Percentiles rank a stretch among this genome's conserved stretches.
phyloP scores from a whole-genome alignment of 2,329 filamentous ascomycete species.

The Fusarium solani-melongenae region DNA sequence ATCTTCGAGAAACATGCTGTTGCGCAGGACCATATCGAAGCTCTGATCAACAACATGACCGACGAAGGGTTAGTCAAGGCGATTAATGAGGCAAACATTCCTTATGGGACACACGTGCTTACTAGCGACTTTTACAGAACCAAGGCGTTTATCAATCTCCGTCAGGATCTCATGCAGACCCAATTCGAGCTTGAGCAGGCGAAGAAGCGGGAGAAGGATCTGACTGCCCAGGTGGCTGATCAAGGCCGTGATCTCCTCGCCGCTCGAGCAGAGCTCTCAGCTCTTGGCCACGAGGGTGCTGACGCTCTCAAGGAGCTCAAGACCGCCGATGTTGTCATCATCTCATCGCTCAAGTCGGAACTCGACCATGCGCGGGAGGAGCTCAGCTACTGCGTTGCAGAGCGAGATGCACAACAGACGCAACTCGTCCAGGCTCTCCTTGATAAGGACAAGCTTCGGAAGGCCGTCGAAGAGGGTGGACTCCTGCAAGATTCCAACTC shows the following conservation, averaged over 20 bases:
- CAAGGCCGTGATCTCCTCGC: conserved; percentile 66
- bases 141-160: conserved; percentile 63
- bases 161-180: conserved; percentile 58
- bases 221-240: conserved; percentile 63
- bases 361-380: conserved; percentile 66
- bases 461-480: conserved; percentile 61
- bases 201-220: conserved; percentile 54
- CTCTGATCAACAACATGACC: conserved; percentile 62
- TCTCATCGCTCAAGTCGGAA: conserved; percentile 67
- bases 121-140: conserved; percentile 61
- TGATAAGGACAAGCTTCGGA: conserved; percentile 69
- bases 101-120: conserved; percentile 51
- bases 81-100: conserved; percentile 46
- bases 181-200: conserved; percentile 60
- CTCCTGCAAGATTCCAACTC: conserved; percentile 54
- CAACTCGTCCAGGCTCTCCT: conserved; percentile 70
- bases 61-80: conserved; percentile 65
- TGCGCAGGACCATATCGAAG: conserved; percentile 67
- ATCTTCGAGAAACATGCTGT: conserved; percentile 69
- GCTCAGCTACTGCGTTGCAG: conserved; percentile 59
- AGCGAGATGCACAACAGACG: conserved; percentile 67
- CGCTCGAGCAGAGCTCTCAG: conserved; percentile 64
- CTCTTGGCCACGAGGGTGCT: conserved; percentile 64
- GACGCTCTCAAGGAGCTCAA: conserved; percentile 69
- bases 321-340: conserved; percentile 68